Evolutionary conservation across 2,329 filamentous ascomycete species (phyloP).

Genomic region (Saccharata proteae): DNA sequence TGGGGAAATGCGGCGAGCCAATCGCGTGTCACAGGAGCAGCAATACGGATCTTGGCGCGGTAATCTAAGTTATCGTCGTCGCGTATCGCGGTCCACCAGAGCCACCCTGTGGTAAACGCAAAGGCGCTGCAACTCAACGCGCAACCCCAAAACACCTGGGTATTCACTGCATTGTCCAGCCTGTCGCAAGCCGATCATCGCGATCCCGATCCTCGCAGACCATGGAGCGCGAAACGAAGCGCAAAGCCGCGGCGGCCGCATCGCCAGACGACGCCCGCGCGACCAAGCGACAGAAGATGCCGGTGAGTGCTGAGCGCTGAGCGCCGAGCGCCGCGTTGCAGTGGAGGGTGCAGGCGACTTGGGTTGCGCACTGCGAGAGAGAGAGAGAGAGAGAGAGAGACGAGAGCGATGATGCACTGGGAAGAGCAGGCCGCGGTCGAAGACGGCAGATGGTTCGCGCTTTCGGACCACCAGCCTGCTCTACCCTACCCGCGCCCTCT

Average conservation of each 20-base stretch:
- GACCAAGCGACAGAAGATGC: conserved; percentile 46
- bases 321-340: neutral
- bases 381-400: too few species aligned
- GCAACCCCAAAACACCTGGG: too few species aligned
- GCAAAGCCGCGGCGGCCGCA: conserved; percentile 39
- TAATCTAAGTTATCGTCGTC: too few species aligned
- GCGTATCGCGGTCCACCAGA: too few species aligned
- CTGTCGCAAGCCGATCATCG: too few species aligned
- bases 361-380: conserved; percentile 5
- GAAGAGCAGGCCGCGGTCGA: conserved; percentile 6
- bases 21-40: too few species aligned
- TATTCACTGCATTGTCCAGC: too few species aligned
- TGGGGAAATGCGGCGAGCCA: too few species aligned
- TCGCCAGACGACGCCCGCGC: conserved; percentile 42
- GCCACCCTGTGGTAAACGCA: too few species aligned
- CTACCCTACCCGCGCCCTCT: conserved; percentile 16
- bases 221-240: conserved; percentile 40
- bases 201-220: conserved; percentile 1
- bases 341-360: conserved; percentile 5
- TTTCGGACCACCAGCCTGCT: conserved; percentile 11
- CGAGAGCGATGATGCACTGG: conserved; percentile 4
- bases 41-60: too few species aligned
- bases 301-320: conserved; percentile 36
- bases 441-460: conserved; percentile 10
- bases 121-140: too few species aligned